Evolutionary conservation across 2,329 filamentous ascomycete genomes (phyloP).

Genomic region (Nemania serpens): DNA sequence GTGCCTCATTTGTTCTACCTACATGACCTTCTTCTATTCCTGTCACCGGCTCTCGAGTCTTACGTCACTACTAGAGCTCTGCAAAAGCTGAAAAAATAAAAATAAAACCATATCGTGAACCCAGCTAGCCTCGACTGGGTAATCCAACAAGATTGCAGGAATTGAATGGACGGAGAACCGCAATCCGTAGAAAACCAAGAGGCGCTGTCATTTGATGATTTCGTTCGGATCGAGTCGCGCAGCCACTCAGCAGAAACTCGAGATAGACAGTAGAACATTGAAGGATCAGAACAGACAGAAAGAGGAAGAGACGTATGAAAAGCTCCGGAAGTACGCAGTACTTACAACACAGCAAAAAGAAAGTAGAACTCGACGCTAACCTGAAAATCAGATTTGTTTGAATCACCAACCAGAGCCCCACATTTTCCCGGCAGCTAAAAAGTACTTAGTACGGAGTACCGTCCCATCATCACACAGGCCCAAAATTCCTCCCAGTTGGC

Average conservation of each 20-base stretch:
- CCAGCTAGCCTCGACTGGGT: background rate
- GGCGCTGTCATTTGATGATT: background rate
- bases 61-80: conserved; percentile 5
- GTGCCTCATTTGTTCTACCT: conserved; percentile 4
- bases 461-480: conserved; percentile 10
- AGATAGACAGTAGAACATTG: no score
- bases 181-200: background rate
- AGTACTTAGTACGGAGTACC: background rate
- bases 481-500: conserved; percentile 16
- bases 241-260: background rate
- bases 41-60: conserved; percentile 5
- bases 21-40: background rate
- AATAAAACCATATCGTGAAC: background rate
- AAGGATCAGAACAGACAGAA: background rate
- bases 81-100: conserved; percentile 4
- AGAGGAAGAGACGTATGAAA: background rate
- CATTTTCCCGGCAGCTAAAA: no score
- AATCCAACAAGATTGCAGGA: background rate
- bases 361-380: no score
- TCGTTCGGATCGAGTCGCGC: conserved; percentile 2
- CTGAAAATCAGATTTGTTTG: no score
- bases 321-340: no score
- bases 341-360: no score
- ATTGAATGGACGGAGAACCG: background rate
- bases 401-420: no score